Conservation (phyloP, 495 filamentous ascomycete genomes). For the Hyaloscypha variabilis region DNA sequence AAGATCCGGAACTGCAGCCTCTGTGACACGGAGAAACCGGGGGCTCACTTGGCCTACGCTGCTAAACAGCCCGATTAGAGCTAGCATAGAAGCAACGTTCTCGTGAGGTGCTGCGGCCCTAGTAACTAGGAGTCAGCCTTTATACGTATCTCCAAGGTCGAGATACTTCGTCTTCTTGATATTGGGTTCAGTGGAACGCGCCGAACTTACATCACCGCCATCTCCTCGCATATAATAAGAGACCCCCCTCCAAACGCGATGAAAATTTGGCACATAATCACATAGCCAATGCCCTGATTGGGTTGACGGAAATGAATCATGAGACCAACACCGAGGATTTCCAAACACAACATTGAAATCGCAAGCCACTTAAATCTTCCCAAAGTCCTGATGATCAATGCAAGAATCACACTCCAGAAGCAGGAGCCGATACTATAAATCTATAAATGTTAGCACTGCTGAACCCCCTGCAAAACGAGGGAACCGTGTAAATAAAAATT, state of each 20-base stretch:
- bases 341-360: constrained; percentile 57
- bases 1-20: not conserved
- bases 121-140: not conserved
- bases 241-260: constrained; percentile 68
- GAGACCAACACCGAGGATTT: constrained; percentile 68
- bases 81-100: constrained; percentile 66
- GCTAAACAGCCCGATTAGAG: constrained; percentile 62
- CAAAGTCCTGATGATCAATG: constrained; percentile 51
- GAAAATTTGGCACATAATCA: constrained; percentile 80
- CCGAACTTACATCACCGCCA: constrained; percentile 55
- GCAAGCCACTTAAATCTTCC: constrained; percentile 55
- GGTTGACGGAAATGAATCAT: constrained; percentile 73
- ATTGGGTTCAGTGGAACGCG: not conserved
- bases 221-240: constrained; percentile 63
- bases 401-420: constrained; percentile 58
- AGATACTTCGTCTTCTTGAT: too few species aligned
- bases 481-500: too few species aligned
- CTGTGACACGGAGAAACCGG: not conserved
- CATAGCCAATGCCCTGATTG: constrained; percentile 59
- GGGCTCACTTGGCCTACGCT: constrained; percentile 53
- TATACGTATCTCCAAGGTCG: not conserved
- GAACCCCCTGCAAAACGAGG: too few species aligned
- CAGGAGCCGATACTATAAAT: constrained; percentile 70
- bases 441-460: not conserved
- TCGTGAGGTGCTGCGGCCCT: constrained; percentile 63